Base-by-base conservation (phyloP, 805 yeast genomes). In the Teunomyces atbi region DNA sequence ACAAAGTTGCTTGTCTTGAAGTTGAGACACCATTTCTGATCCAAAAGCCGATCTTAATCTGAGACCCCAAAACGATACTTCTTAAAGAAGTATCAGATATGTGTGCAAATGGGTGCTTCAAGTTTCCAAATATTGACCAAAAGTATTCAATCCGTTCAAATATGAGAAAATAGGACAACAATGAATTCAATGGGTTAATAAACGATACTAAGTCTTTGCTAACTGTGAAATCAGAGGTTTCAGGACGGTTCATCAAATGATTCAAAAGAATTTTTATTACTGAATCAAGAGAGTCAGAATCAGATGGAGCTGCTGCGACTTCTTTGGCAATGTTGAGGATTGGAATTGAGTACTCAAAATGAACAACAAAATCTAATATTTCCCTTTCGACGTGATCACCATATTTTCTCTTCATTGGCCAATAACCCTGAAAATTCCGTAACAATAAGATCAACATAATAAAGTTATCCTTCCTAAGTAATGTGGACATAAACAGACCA, bases 341-440 rank as follows among this genome's bases (percentile, higher is more conserved):
- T 0, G 77, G 72, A 3, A 74, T 62, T 0, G 82, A 73, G 44
- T 73, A 71, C 45, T 76, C 77, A 42, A 77, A 67, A 53, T 82
- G 82, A 1, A 76, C 60, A 15, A 73, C 68, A 52, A 74, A 82
- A 36, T 73, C 78, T 23, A 68, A 68, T 34, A 71, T 69, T 55
- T 85, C 89, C 43, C 70, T 71, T 45, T 78, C 78, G 26, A 84
- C 87, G 64, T 86, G 92, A 6, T 82, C 84, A 8, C 89, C 92
- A 37, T 71, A 71, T 50, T 82, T 83, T 48, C 89, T 73, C 46
- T 61, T 69, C 23, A 84, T 63, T 20, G 75, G 69, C 72, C 79
- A 79, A 33, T 77, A 76, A 19, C 83, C 81, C 55, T 84, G 86
- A 58, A 81, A 84, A 13, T 70, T 59, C 44, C 76, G 71, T 21